Evolutionary conservation across 202 grass and related monocot species (phyloP).

Genomic region (Bolboschoenoplectus hybrid): DNA sequence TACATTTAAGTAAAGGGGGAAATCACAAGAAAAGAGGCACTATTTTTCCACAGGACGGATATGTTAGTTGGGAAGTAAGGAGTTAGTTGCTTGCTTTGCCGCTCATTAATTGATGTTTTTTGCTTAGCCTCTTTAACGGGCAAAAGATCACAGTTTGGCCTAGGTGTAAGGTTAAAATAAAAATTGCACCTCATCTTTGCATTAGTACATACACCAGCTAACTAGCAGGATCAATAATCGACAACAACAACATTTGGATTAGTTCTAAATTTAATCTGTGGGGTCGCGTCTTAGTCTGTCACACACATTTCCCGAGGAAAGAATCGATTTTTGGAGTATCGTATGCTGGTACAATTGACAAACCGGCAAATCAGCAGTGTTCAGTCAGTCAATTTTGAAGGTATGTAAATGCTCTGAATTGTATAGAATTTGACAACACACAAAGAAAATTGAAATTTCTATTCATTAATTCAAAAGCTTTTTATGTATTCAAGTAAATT

Average conservation of each 20-base stretch:
- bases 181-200: slow-evolving; percentile 10
- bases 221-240: background rate
- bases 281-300: background rate
- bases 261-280: slow-evolving; percentile 11
- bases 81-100: slow-evolving; percentile 37
- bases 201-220: background rate
- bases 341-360: background rate
- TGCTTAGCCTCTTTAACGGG: slow-evolving; percentile 21
- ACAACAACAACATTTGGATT: background rate
- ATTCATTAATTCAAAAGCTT: too few species aligned
- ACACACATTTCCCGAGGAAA: background rate
- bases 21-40: slow-evolving; percentile 40
- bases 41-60: slow-evolving; percentile 37
- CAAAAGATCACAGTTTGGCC: background rate
- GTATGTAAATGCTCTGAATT: background rate
- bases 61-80: slow-evolving; percentile 39
- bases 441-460: background rate
- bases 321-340: background rate
- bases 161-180: background rate
- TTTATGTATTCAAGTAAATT: too few species aligned
- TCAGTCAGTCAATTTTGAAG: background rate
- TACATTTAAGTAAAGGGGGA: slow-evolving; percentile 35
- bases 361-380: background rate
- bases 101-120: slow-evolving; percentile 32
- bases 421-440: background rate